These are phyloP conservation scores for Alisma plantagoaquatica DNA, from an alignment of 106 monocot genomes.

Conservation along the genomic window DNA sequence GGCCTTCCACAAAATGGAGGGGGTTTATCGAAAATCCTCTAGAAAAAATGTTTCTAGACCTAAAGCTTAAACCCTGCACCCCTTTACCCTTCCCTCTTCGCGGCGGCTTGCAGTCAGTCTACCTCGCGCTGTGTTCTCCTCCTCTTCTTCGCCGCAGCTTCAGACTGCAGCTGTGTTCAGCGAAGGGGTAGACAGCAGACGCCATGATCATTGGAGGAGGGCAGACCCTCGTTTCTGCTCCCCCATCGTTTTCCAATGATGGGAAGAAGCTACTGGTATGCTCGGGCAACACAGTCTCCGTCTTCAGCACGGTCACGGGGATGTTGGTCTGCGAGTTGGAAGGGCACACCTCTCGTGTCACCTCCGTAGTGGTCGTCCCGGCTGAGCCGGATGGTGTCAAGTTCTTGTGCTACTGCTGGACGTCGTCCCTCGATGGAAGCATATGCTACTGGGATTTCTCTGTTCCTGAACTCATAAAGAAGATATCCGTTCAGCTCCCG, in stretches of 20 bases:
- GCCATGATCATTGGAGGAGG: constrained; percentile 79
- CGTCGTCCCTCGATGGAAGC: constrained; percentile 19
- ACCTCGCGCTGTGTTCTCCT: too few species aligned
- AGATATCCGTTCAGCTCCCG: constrained; percentile 1
- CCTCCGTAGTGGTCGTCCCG: constrained; percentile 18
- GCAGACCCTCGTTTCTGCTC: constrained; percentile 54
- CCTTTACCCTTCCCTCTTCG: too few species aligned
- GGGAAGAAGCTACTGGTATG: constrained; percentile 69
- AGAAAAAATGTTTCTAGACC: too few species aligned
- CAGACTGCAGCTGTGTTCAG: too few species aligned
- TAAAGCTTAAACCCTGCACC: too few species aligned
- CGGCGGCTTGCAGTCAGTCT: too few species aligned
- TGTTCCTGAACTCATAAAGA: constrained; percentile 13
- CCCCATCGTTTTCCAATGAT: constrained; percentile 82
- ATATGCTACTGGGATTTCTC: constrained; percentile 24
- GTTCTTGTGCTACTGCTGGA: constrained; percentile 20
- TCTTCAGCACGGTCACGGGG: constrained; percentile 83
- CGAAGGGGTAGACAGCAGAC: too few species aligned
- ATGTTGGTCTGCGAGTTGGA: constrained; percentile 51
- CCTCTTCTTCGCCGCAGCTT: too few species aligned
- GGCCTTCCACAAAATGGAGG: too few species aligned
- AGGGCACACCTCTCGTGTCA: constrained; percentile 18
- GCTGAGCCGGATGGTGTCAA: neutral
- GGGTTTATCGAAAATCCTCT: too few species aligned
- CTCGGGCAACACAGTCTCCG: constrained; percentile 66